These are phyloP conservation scores for Didymella exigua DNA, from an alignment of 2,329 filamentous ascomycete genomes.

Conservation along the genomic window DNA sequence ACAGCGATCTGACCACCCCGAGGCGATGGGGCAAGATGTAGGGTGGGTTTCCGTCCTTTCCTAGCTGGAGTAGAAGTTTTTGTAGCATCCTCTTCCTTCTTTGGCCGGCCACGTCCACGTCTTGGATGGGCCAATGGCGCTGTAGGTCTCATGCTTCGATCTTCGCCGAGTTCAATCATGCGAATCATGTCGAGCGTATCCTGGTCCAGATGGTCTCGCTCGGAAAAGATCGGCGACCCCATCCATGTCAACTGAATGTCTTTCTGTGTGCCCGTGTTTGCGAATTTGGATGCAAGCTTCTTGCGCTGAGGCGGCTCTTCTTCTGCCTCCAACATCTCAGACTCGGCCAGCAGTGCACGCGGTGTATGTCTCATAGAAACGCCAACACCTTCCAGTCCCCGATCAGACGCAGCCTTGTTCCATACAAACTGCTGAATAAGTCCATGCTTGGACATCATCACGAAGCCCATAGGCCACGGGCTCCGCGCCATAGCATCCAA, in stretches of 20 bases:
- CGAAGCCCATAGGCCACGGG: conserved; percentile 72
- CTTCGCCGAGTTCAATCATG: neutral
- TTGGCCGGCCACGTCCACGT: neutral
- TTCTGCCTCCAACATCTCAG: conserved; percentile 15
- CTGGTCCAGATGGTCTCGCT: conserved; percentile 28
- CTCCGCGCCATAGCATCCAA: conserved; percentile 72
- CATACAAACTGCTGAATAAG: conserved; percentile 71
- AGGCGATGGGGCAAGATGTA: conserved; percentile 7
- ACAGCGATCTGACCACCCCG: conserved; percentile 6
- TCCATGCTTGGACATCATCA: conserved; percentile 66
- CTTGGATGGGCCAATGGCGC: neutral
- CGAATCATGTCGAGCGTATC: conserved; percentile 30
- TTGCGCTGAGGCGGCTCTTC: conserved; percentile 6
- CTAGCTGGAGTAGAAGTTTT: no score
- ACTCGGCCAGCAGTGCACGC: conserved; percentile 15
- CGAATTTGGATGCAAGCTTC: conserved; percentile 16
- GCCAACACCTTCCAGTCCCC: conserved; percentile 63
- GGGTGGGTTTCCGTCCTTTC: neutral
- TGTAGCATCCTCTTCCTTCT: neutral
- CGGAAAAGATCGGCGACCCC: conserved; percentile 43
- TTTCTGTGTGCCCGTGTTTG: conserved; percentile 31
- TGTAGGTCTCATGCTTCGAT: neutral
- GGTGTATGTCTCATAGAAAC: conserved; percentile 44
- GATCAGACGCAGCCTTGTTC: conserved; percentile 68
- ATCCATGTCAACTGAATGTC: conserved; percentile 48